phyloP scores from a whole-genome alignment of 1,139 yeast species.

The Geotrichum klebahnii region DNA sequence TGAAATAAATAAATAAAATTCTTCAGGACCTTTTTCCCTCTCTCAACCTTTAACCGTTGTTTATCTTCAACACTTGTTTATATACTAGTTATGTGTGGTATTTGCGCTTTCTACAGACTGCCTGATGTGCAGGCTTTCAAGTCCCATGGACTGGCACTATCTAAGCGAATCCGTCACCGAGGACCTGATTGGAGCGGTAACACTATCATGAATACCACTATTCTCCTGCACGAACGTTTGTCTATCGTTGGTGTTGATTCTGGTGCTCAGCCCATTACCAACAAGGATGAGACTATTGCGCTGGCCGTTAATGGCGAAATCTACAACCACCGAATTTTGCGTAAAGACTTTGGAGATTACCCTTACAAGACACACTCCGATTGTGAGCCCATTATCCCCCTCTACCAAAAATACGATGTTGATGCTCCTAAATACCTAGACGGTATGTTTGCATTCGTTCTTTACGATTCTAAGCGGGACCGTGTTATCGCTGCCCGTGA shows the following conservation, averaged over 20 bases:
- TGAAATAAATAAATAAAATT: too few relatives aligned
- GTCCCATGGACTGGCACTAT: constrained; percentile 78
- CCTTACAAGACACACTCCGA: constrained; percentile 82
- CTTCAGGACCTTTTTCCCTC: too few relatives aligned
- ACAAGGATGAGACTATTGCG: constrained; percentile 65
- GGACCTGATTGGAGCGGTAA: constrained; percentile 98
- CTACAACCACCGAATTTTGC: constrained; percentile 87
- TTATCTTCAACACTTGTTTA: too few relatives aligned
- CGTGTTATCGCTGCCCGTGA: constrained; percentile 95
- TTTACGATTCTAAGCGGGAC: constrained; percentile 78
- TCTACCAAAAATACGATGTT: constrained; percentile 75
- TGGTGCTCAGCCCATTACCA: constrained; percentile 95
- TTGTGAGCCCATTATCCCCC: constrained; percentile 95
- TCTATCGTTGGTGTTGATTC: constrained; percentile 88
- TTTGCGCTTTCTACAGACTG: constrained; percentile 85
- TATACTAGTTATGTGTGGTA: constrained; percentile 75
- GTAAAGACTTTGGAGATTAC: constrained; percentile 69
- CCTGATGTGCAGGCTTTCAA: constrained; percentile 77
- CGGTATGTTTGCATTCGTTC: constrained; percentile 96
- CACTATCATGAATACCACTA: constrained; percentile 68
- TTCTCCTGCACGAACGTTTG: constrained; percentile 85
- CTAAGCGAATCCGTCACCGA: constrained; percentile 92
- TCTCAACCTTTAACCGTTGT: not conserved
- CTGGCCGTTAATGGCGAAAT: constrained; percentile 96
- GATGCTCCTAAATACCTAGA: constrained; percentile 92